phyloP scores from a whole-genome alignment of 768 basidiomycete species.

The Lentinula sp. region DNA sequence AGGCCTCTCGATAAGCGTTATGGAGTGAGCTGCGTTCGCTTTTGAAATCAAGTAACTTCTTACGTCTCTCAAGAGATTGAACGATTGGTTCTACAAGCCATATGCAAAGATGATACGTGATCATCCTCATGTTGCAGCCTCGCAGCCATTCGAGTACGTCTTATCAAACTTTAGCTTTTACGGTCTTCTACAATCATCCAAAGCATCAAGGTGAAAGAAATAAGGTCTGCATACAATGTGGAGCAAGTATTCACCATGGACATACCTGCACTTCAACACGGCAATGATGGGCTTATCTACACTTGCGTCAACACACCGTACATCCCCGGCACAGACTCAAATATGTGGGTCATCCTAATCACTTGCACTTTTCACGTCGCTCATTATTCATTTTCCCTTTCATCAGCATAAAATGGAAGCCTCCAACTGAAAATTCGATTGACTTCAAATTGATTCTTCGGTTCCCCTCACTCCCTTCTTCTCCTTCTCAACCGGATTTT shows the following conservation, averaged over 20 bases:
- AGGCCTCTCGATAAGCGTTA: slow-evolving; percentile 82
- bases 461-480: slow-evolving; percentile 62
- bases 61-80: slow-evolving; percentile 52
- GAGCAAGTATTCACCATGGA: slow-evolving; percentile 81
- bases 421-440: slow-evolving; percentile 94
- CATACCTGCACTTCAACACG: slow-evolving; percentile 83
- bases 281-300: slow-evolving; percentile 94
- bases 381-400: background rate
- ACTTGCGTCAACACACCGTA: slow-evolving; percentile 87
- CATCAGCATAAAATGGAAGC: slow-evolving; percentile 94
- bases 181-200: slow-evolving; percentile 2
- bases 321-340: slow-evolving; percentile 75
- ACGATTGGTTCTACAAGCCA: slow-evolving; percentile 78
- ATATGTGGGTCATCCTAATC: slow-evolving; percentile 58
- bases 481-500: slow-evolving; percentile 66
- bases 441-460: slow-evolving; percentile 96
- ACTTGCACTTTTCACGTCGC: background rate
- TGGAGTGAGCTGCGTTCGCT: slow-evolving; percentile 51
- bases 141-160: slow-evolving; percentile 80
- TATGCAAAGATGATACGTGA: slow-evolving; percentile 64
- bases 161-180: background rate
- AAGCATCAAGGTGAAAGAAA: slow-evolving; percentile 85
- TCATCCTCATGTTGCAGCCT: slow-evolving; percentile 56
- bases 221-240: slow-evolving; percentile 81
- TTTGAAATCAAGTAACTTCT: background rate